Percentiles rank a stretch among this genome's conserved stretches.
Conservation (phyloP, 306 rosid genomes). For the Pachyrhizus erosus region DNA sequence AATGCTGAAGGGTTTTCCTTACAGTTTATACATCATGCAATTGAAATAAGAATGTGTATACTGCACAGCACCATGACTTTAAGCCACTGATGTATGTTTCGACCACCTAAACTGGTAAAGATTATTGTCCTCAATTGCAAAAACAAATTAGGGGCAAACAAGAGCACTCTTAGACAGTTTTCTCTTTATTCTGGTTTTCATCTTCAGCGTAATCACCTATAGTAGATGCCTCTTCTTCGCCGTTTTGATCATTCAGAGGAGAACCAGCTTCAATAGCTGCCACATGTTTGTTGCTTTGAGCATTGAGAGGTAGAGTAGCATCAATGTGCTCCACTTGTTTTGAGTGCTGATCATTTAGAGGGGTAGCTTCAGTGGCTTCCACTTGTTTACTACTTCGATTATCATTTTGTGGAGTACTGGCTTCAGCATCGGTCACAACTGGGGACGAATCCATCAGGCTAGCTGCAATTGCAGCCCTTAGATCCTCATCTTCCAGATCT, state of each 20-base stretch:
- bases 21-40: slow-evolving; percentile 55
- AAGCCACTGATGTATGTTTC: slow-evolving; percentile 51
- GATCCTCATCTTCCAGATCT: slow-evolving; percentile 85
- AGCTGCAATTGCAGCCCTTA: slow-evolving; percentile 94
- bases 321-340: slow-evolving; percentile 28
- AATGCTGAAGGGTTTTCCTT: slow-evolving; percentile 47
- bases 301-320: slow-evolving; percentile 28
- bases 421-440: slow-evolving; percentile 44
- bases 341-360: slow-evolving; percentile 19
- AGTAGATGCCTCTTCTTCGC: slow-evolving; percentile 30
- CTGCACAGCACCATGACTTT: slow-evolving; percentile 49
- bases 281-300: slow-evolving; percentile 38
- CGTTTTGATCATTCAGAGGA: slow-evolving; percentile 43
- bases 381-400: slow-evolving; percentile 44
- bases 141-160: slow-evolving; percentile 38
- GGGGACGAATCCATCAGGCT: slow-evolving; percentile 78
- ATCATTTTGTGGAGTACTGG: slow-evolving; percentile 47
- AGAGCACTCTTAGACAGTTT: slow-evolving; percentile 38
- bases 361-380: slow-evolving; percentile 26
- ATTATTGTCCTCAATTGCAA: slow-evolving; percentile 54
- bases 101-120: slow-evolving; percentile 46
- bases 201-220: slow-evolving; percentile 41
- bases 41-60: slow-evolving; percentile 47
- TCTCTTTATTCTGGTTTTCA: slow-evolving; percentile 53
- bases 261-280: slow-evolving; percentile 37